Base-by-base conservation (phyloP, 192 early-diverging fungal species). In the Radiomyces spectabilis region DNA sequence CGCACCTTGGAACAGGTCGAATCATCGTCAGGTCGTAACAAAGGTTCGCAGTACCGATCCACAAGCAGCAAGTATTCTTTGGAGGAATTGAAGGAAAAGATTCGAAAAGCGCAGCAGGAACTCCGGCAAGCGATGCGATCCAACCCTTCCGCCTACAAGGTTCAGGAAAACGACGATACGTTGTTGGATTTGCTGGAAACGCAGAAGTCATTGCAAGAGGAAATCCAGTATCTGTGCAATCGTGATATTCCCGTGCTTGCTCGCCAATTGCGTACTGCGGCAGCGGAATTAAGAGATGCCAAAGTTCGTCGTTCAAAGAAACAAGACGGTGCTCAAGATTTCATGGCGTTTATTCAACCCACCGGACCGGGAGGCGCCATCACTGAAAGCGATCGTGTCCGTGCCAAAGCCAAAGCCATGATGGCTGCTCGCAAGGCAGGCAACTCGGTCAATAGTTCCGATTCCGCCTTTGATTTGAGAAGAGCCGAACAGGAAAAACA, bases 351-450 rank as follows among this genome's bases (percentile, higher is more conserved):
- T 18, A 59, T 78, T 51, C 47, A 58, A 29, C 68, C 74, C 15
- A 81, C 79, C 13, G 79, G 79, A 10, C 79, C 79, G 2, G 70
- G 66, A 4, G 79, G 79, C 3, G 22, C 65, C 19, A 45, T 76
- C 18, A 78, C 79, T 2, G 76, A 78, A 16, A 55, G 66, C 19
- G 79, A 81, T 48, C 65, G 60, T 34, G 76, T 74, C 43, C 71
- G 70, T 27, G 76, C 79, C 10, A 78, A 70, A 40, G 73, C 73
- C 13, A 68, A 73, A 42, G 59, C 74, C 10, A 78, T 82, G 79
- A 52, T 79, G 46, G 77, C 77, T 48, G 72, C 73, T 41, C 63
- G 72, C 13, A 66, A 77, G 55, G 68, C 69, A 2, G 68, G 62
- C 5, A 54, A 71, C 8, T 71, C 68, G 24, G 68, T 72, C 10